phyloP scores from a whole-genome alignment of 2,329 filamentous ascomycete species.

The Clonostachys solani region DNA sequence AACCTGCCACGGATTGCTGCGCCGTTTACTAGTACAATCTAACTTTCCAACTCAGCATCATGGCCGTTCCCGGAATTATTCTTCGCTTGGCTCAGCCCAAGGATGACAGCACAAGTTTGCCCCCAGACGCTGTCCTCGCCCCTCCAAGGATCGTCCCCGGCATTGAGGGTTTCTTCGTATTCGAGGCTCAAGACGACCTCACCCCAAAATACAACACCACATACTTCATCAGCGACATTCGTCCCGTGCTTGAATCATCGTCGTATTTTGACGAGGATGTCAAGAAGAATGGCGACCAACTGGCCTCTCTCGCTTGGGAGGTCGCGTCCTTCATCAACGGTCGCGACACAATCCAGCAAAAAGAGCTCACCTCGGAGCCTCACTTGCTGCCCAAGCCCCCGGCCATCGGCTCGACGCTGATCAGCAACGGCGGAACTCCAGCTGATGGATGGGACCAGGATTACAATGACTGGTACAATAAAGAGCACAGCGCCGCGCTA shows the following conservation, averaged over 20 bases:
- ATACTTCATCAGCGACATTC: constrained; percentile 7
- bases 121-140: not conserved
- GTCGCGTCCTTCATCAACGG: constrained; percentile 6
- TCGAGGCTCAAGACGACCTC: not conserved
- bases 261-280: constrained; percentile 3
- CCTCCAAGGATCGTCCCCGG: not conserved
- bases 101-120: not conserved
- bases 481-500: constrained; percentile 6
- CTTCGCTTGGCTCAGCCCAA: not conserved
- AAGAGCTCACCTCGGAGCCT: not conserved
- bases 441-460: constrained; percentile 4
- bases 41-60: not conserved
- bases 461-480: constrained; percentile 8
- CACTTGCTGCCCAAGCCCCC: not conserved
- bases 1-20: too few species aligned
- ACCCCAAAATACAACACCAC: not conserved
- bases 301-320: constrained; percentile 3
- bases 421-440: constrained; percentile 6
- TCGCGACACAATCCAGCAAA: constrained; percentile 1
- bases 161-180: not conserved
- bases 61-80: not conserved
- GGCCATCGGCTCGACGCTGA: constrained; percentile 1
- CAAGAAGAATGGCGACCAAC: not conserved
- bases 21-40: too few species aligned
- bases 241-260: constrained; percentile 1